Evolutionary conservation across 73 alveolate species (phyloP), one percentile per base, ranked within the genome.

Genomic region (Diophrys sp.): DNA sequence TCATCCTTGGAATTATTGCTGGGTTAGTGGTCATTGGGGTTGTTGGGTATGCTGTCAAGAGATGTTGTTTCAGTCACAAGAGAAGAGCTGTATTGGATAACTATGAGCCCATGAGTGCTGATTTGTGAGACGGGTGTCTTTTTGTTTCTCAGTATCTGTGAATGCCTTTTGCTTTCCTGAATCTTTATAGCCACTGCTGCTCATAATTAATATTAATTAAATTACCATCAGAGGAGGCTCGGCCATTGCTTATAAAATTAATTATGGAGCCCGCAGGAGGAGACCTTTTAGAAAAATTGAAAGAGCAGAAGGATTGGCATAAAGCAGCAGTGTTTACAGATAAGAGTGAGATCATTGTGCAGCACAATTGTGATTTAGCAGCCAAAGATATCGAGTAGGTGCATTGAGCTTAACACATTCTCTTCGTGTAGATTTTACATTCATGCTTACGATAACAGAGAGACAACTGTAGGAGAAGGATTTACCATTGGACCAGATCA

Each of bases 401-500:
- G 54, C 25, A 27, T 18, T 8, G n/a, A 23, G 54, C 56, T 14
- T 30, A 70, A 2, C n/a, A 8, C 23, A 28, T 18, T 23, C 54
- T 54, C 8, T n/a, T 2, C 5, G 26, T 24, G 1, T 26, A 57
- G 70, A 23, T 79, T 79, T 32, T 84, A 78, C 84, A 72, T 71
- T 23, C 14, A 78, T 29, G 95, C 92, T 23, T 88, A 81, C 71
- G 89, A 91, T 23, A 91, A 81, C 77, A 88, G 97, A 84, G 97
- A 91, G 71, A 84, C 94, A 11, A 91, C 97, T 54, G 90, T 91
- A 8, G 97, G 97, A 67, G 90, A 84, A 79, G 97, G 97, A 31
- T 91, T 91, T 73, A 75, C 73, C 72, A 84, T 91, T 32, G 84
- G 89, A 71, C 83, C 87, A 66, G 94, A 90, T 68, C 99, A 96